Conservation (phyloP, 352 stramenopile genomes). For the Elongisporangium undulatum region DNA sequence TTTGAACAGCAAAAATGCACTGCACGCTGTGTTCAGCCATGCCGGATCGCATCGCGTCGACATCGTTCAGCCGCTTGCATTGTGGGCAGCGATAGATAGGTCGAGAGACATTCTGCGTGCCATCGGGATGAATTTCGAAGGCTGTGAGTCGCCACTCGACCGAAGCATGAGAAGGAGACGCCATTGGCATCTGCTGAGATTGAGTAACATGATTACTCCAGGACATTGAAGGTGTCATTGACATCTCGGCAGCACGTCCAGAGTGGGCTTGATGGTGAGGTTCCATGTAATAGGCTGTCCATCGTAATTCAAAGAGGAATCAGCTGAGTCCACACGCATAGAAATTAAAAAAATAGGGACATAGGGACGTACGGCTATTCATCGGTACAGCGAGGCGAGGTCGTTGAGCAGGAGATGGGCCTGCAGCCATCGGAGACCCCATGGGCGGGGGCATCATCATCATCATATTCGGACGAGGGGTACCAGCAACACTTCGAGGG, state of each 20-base stretch:
- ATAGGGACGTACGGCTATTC: constrained; percentile 8
- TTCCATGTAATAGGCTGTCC: not conserved
- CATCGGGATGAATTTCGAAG: constrained; percentile 77
- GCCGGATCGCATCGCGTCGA: constrained; percentile 64
- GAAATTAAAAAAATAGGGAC: not conserved
- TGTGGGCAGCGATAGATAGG: constrained; percentile 78
- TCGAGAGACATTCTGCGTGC: constrained; percentile 52
- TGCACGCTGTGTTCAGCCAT: constrained; percentile 49
- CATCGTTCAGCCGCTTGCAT: constrained; percentile 60
- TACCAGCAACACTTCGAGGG: constrained; percentile 30
- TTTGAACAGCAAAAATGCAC: constrained; percentile 34
- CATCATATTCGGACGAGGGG: constrained; percentile 28
- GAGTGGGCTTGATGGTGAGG: constrained; percentile 6
- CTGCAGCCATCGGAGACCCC: constrained; percentile 12
- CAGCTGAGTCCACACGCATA: not conserved
- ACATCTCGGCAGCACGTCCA: constrained; percentile 7
- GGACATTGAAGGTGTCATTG: constrained; percentile 3
- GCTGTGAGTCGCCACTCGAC: constrained; percentile 74
- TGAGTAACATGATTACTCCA: constrained; percentile 8
- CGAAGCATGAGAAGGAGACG: constrained; percentile 15
- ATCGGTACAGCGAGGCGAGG: constrained; percentile 8
- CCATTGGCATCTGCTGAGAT: constrained; percentile 14
- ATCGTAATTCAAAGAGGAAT: constrained; percentile 8
- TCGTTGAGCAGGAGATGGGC: not conserved
- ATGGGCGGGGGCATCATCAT: constrained; percentile 16